Percentiles rank a stretch among this genome's conserved stretches.
Conservation (phyloP, 2,329 filamentous ascomycete species). For the Nakataea oryzae region DNA sequence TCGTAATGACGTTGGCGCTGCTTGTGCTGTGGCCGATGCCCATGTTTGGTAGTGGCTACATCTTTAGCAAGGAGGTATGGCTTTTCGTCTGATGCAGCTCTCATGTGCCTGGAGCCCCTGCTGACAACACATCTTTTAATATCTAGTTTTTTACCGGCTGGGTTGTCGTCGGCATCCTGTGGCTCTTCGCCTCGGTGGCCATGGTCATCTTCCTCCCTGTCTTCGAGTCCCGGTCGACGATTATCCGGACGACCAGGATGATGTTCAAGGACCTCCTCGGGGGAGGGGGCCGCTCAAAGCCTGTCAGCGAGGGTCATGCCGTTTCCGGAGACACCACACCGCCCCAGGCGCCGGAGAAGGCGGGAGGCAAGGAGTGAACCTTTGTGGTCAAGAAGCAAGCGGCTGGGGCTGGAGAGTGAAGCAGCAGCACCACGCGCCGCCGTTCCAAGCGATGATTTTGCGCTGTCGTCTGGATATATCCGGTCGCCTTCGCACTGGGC, state of each 20-base stretch:
- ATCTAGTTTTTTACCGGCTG: constrained; percentile 67
- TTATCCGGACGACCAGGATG: neutral
- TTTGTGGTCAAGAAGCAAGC: neutral
- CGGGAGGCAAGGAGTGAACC: neutral
- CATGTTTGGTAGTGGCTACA: constrained; percentile 72
- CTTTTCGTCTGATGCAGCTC: neutral
- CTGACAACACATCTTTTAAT: neutral
- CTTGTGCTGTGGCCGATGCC: constrained; percentile 87
- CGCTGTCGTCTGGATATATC: too few relatives aligned
- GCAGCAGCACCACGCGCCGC: neutral
- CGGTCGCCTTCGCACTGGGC: too few relatives aligned
- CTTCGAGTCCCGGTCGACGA: constrained; percentile 54
- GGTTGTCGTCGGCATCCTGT: constrained; percentile 67
- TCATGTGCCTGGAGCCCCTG: neutral
- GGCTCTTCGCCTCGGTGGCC: constrained; percentile 63
- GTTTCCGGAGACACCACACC: neutral
- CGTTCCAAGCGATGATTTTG: neutral
- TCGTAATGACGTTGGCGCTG: constrained; percentile 47
- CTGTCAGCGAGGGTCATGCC: neutral
- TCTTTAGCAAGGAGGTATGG: constrained; percentile 53
- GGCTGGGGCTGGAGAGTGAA: neutral
- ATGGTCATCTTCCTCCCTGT: constrained; percentile 74
- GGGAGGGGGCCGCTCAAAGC: neutral
- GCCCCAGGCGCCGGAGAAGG: neutral
- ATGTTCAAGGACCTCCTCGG: neutral